Percentiles rank a stretch among this genome's conserved stretches.
Evolutionary conservation across 2,329 filamentous ascomycete genomes (phyloP).

Genomic region (Trichoderma lentiforme): DNA sequence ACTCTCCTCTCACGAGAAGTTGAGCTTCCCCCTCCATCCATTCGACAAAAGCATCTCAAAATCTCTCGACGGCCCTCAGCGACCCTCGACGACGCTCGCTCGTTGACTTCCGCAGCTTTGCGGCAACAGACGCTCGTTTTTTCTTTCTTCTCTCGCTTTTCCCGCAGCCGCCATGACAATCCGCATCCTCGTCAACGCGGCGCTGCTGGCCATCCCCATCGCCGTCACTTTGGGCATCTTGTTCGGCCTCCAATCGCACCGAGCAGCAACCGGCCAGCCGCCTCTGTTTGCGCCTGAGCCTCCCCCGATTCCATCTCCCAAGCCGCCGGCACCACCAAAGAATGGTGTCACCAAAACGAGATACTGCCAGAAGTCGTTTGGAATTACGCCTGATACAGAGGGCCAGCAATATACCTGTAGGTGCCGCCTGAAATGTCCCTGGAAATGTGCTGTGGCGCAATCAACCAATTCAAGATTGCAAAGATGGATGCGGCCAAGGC

Average conservation of each 20-base stretch:
- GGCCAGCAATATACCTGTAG: constrained; percentile 47
- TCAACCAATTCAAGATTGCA: background rate
- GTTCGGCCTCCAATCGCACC: constrained; percentile 46
- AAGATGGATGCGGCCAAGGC: background rate
- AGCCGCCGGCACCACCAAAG: constrained; percentile 17
- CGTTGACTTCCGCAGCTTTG: constrained; percentile 8
- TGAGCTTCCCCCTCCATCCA: background rate
- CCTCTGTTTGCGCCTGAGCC: constrained; percentile 41
- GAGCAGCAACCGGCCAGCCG: constrained; percentile 39
- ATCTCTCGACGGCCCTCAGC: background rate
- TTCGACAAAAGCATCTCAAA: background rate
- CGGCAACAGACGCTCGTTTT: constrained; percentile 19
- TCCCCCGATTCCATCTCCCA: background rate
- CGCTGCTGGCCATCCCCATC: constrained; percentile 48
- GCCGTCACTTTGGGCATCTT: constrained; percentile 48
- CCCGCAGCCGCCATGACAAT: constrained; percentile 32
- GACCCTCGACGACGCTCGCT: constrained; percentile 13
- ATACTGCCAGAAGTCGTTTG: constrained; percentile 44
- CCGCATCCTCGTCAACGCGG: constrained; percentile 47
- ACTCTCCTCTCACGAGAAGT: background rate
- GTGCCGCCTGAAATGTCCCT: constrained; percentile 24
- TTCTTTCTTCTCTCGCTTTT: background rate
- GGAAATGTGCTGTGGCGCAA: background rate
- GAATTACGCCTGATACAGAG: constrained; percentile 43
- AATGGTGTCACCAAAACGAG: constrained; percentile 18